Evolutionary conservation across 306 rosid species (phyloP), one percentile per base, ranked within the genome.

Genomic region (Inga oerstediana): DNA sequence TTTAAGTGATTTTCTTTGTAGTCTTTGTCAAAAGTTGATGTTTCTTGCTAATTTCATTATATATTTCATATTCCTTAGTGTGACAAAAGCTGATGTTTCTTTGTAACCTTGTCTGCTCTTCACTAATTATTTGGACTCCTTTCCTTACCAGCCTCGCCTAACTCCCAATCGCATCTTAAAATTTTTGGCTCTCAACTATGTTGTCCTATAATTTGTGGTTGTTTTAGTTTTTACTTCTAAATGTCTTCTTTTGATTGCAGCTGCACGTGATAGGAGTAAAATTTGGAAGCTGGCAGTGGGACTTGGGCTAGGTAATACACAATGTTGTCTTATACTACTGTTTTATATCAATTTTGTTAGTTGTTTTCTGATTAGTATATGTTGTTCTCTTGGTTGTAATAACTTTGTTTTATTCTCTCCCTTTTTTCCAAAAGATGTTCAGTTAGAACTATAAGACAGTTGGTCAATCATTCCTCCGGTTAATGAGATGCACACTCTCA

Each of bases 291-390:
- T 72, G 12, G 58, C n/a, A 44, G 58, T 79, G 15, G 91, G 82
- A 66, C 4, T 88, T 4, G 91, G 82, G 61, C 20, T 89, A 74
- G 91, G 95, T 89, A 88, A 76, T 78, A 49, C 61, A 5, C 34
- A 45, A 43, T 58, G 30, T 7, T 20, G 30, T 56, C 64, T 19
- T 56, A 2, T 20, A 37, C 41, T 37, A n/a, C 7, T 20, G 30
- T n/a, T 58, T n/a, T 20, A n/a, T 58, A 58, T 58, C 11, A n/a
- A n/a, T 27, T 58, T 58, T 58, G 62, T 20, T 58, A 58, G 30
- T 58, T 58, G 13, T 58, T 58, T 68, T 32, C n/a, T 32, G 11
- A 65, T 32, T 15, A 32, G 2, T 65, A 65, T 65, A 13, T 71
- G 4, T 71, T 39, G 10, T 41, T 71, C 27, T 44, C 54, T 20